Evolutionary conservation across 257 asterid genomes (phyloP).

Genomic region (Solanum ahanhuiri): DNA sequence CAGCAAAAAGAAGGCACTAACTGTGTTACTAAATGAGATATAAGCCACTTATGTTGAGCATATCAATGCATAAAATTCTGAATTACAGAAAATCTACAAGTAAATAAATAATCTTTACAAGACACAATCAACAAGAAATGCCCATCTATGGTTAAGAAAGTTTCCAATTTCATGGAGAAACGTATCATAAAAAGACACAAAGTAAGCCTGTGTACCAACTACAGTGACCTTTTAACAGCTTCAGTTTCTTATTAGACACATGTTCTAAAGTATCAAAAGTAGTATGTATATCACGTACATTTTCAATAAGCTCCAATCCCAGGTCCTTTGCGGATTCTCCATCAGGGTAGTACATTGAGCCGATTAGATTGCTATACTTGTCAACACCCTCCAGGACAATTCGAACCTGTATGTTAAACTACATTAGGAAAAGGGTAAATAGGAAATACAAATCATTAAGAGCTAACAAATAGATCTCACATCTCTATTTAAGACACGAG

Average conservation of each 20-base stretch:
- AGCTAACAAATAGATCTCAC: slow-evolving; percentile 29
- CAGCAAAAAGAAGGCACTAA: background rate
- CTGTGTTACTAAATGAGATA: background rate
- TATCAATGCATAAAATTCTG: background rate
- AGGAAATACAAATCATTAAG: background rate
- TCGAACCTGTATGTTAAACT: slow-evolving; percentile 54
- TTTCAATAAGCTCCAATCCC: slow-evolving; percentile 87
- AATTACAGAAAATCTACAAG: background rate
- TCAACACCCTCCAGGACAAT: slow-evolving; percentile 95
- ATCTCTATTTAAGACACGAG: slow-evolving; percentile 87
- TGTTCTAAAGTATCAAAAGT: background rate
- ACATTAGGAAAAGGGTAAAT: background rate
- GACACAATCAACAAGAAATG: background rate
- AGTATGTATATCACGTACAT: slow-evolving; percentile 28
- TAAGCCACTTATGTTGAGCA: background rate
- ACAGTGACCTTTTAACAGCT: background rate
- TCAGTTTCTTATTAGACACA: background rate
- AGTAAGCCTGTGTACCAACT: background rate
- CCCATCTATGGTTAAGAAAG: background rate
- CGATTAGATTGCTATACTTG: slow-evolving; percentile 79
- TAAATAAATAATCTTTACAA: background rate
- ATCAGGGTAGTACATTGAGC: slow-evolving; percentile 80
- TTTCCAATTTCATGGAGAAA: background rate
- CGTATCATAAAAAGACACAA: background rate
- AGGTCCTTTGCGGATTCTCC: slow-evolving; percentile 87